These are phyloP conservation scores for Solanum gandarillasii DNA, from an alignment of 257 asterid genomes.

Conservation along the genomic window DNA sequence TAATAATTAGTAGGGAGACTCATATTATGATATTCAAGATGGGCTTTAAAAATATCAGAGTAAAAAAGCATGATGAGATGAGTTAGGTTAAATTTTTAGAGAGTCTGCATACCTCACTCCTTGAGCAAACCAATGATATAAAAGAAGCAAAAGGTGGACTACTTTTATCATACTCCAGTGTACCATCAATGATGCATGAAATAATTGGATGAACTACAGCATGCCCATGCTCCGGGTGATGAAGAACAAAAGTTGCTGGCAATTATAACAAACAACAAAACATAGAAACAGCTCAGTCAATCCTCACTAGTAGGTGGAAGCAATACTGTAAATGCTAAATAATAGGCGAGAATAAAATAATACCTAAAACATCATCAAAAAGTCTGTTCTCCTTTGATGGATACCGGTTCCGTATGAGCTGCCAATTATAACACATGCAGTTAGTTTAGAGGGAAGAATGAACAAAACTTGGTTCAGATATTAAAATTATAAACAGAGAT, in stretches of 20 bases:
- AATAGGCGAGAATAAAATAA: slow-evolving; percentile 1
- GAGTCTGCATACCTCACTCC: slow-evolving; percentile 52
- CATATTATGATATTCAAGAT: background rate
- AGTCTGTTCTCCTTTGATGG: slow-evolving; percentile 83
- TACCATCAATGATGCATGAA: slow-evolving; percentile 78
- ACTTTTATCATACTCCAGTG: slow-evolving; percentile 65
- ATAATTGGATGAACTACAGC: slow-evolving; percentile 91
- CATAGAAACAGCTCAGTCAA: background rate
- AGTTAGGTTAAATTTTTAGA: background rate
- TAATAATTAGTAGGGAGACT: slow-evolving; percentile 6
- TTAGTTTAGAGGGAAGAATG: background rate
- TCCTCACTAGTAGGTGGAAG: background rate
- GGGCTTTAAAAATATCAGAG: background rate
- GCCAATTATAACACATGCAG: slow-evolving; percentile 16
- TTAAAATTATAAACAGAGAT: background rate
- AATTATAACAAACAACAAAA: slow-evolving; percentile 4
- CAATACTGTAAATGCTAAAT: background rate
- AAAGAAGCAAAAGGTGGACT: slow-evolving; percentile 91
- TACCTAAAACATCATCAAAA: slow-evolving; percentile 95
- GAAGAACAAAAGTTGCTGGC: slow-evolving; percentile 93
- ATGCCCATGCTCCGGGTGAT: slow-evolving; percentile 99
- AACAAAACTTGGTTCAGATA: background rate
- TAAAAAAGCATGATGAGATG: background rate
- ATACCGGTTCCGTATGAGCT: slow-evolving; percentile 83
- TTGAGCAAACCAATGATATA: slow-evolving; percentile 78